phyloP scores from a whole-genome alignment of 345 rosid genomes.

The Psidium guajava region DNA sequence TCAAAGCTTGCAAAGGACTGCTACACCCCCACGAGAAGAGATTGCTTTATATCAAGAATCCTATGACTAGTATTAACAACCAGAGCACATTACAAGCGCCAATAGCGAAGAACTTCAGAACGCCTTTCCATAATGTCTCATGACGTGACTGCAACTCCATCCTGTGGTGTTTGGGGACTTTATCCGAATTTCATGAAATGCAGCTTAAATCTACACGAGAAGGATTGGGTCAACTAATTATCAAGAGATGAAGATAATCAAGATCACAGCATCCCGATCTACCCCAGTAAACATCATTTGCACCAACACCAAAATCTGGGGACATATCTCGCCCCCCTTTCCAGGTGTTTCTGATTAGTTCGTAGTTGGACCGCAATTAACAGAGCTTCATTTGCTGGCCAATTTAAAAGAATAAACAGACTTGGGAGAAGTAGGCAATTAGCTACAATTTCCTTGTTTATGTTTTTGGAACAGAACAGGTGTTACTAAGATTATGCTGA shows the following conservation, averaged over 20 bases:
- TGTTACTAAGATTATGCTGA: background rate
- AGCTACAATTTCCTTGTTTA: background rate
- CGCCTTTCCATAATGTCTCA: no score
- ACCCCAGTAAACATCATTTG: background rate
- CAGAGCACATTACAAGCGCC: no score
- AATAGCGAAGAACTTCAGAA: no score
- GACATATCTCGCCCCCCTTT: background rate
- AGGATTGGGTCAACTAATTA: background rate
- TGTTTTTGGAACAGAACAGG: background rate
- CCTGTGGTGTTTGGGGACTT: no score
- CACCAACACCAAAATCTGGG: background rate
- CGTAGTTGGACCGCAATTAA: background rate
- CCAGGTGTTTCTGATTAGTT: no score
- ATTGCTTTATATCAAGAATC: no score
- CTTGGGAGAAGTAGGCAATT: no score
- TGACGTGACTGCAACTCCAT: no score
- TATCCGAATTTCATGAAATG: background rate
- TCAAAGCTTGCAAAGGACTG: conserved; percentile 6
- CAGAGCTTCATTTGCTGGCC: background rate
- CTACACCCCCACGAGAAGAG: no score
- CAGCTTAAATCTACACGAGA: background rate
- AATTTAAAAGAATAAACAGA: background rate
- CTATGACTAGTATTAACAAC: no score
- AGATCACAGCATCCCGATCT: no score
- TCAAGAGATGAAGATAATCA: no score